Conservation (phyloP, 305 asterid genomes). For the Plantago coronopus region DNA sequence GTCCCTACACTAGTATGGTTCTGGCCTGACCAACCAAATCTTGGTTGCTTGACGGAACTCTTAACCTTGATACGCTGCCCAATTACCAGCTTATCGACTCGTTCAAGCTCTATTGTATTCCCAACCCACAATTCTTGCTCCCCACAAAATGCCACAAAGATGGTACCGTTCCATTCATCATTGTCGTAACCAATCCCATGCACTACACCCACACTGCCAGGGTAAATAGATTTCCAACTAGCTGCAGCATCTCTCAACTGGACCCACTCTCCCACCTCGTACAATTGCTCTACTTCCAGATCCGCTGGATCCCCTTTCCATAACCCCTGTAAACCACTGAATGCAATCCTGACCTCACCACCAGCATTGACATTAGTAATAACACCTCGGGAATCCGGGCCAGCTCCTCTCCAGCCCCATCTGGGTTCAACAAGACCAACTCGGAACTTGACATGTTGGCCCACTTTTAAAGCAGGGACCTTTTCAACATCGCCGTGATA, state of each 20-base stretch:
- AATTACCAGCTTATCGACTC: conserved; percentile 43
- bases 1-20: conserved; percentile 67
- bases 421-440: conserved; percentile 74
- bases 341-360: conserved; percentile 79
- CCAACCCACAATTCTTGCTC: conserved; percentile 90
- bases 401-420: conserved; percentile 98
- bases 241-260: conserved; percentile 44
- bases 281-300: conserved; percentile 59
- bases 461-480: conserved; percentile 72
- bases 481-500: conserved; percentile 85
- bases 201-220: conserved; percentile 86
- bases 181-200: conserved; percentile 74
- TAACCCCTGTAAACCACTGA: conserved; percentile 63
- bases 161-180: conserved; percentile 58
- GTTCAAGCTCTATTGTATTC: conserved; percentile 41
- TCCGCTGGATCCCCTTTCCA: conserved; percentile 98
- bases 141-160: conserved; percentile 77
- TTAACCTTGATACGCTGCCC: conserved; percentile 74
- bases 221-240: conserved; percentile 68
- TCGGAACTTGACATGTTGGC: conserved; percentile 80
- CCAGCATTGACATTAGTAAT: conserved; percentile 66
- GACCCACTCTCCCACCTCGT: conserved; percentile 93
- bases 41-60: conserved; percentile 64
- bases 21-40: conserved; percentile 97
- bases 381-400: conserved; percentile 62